These are phyloP conservation scores for Neurospora cerealis DNA, from an alignment of 495 filamentous ascomycete species.

Conservation along the genomic window DNA sequence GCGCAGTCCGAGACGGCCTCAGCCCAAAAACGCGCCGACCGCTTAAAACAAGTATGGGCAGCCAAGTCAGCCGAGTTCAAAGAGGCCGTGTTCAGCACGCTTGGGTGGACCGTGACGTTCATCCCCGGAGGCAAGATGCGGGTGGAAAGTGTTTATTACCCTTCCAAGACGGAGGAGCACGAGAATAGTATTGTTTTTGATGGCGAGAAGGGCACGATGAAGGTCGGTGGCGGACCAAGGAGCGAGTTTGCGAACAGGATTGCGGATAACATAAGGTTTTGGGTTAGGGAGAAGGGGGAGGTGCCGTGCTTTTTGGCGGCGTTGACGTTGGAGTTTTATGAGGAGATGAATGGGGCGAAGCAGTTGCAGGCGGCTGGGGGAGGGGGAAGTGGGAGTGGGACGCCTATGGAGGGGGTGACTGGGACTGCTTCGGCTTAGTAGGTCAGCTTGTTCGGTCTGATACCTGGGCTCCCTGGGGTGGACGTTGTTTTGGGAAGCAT, in stretches of 20 bases:
- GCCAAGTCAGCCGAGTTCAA: slow-evolving; percentile 87
- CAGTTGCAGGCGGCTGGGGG: neutral
- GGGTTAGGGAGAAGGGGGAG: slow-evolving; percentile 83
- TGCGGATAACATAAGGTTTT: slow-evolving; percentile 73
- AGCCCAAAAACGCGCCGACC: slow-evolving; percentile 71
- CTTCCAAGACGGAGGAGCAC: slow-evolving; percentile 54
- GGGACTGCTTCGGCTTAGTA: neutral
- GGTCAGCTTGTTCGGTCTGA: neutral
- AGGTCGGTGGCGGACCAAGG: slow-evolving; percentile 81
- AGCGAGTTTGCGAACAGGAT: slow-evolving; percentile 80
- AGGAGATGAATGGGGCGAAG: slow-evolving; percentile 41
- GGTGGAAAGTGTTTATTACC: slow-evolving; percentile 70
- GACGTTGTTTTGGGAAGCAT: neutral
- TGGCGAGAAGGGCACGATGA: slow-evolving; percentile 94
- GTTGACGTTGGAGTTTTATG: slow-evolving; percentile 83
- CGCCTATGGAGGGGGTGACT: neutral
- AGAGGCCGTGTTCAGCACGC: slow-evolving; percentile 75
- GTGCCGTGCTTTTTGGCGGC: slow-evolving; percentile 90
- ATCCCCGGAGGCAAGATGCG: slow-evolving; percentile 85
- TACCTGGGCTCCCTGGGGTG: neutral
- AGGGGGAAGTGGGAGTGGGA: neutral
- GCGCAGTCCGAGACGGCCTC: slow-evolving; percentile 65
- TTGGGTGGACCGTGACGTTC: slow-evolving; percentile 91
- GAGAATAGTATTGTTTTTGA: slow-evolving; percentile 95
- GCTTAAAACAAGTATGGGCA: slow-evolving; percentile 82